A percentile compares a stretch with the other conserved stretches of the same genome.
phyloP scores from a whole-genome alignment of 2,329 filamentous ascomycete genomes.

The Xylaria sp. region DNA sequence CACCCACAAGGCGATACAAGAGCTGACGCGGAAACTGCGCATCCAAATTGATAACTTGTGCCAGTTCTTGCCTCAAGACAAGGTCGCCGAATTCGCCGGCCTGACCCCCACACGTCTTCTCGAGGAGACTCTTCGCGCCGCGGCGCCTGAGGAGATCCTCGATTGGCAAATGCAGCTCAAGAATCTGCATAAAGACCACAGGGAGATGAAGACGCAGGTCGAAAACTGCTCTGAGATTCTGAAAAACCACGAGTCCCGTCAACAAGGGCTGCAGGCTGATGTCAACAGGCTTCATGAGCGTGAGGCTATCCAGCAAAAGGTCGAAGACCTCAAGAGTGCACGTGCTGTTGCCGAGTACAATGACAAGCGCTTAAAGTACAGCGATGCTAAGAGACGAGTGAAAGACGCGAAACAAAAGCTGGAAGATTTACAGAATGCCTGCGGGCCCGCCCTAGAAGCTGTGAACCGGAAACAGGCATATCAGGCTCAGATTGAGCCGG shows the following conservation, averaged over 20 bases:
- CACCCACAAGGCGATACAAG: conserved; percentile 72
- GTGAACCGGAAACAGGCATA: conserved; percentile 79
- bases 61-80: conserved; percentile 95
- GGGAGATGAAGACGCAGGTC: conserved; percentile 67
- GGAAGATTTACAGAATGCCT: conserved; percentile 66
- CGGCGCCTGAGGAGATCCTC: conserved; percentile 83
- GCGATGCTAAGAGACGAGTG: conserved; percentile 65
- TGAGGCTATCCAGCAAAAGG: conserved; percentile 71
- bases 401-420: conserved; percentile 68
- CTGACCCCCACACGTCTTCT: conserved; percentile 85
- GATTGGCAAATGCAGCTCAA: conserved; percentile 82
- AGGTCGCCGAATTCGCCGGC: conserved; percentile 91
- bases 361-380: conserved; percentile 60
- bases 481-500: conserved; percentile 63
- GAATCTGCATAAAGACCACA: conserved; percentile 74
- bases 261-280: conserved; percentile 79
- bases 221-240: conserved; percentile 71
- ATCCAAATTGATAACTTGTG: conserved; percentile 99
- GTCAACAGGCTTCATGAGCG: conserved; percentile 85
- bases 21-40: conserved; percentile 75
- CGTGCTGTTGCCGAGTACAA: conserved; percentile 74
- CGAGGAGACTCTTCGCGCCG: conserved; percentile 86
- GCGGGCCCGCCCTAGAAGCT: conserved; percentile 74
- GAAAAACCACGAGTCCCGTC: conserved; percentile 75
- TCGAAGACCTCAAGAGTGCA: conserved; percentile 72